phyloP scores from a whole-genome alignment of 192 early-diverging fungal species.

The Funneliformis mosseae region DNA sequence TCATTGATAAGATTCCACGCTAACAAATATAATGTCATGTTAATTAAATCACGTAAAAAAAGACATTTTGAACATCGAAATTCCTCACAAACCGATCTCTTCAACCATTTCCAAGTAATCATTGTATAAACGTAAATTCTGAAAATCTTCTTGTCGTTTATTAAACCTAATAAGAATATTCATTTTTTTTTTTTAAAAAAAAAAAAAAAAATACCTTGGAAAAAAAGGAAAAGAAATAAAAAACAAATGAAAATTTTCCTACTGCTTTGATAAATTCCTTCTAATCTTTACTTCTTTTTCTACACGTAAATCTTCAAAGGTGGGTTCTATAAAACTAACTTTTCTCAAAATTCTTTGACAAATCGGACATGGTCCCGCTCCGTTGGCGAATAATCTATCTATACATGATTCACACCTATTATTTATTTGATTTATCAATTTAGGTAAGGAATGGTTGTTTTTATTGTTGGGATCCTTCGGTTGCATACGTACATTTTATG shows the following conservation, averaged over 20 bases:
- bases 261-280: constrained; percentile 71
- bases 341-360: constrained; percentile 82
- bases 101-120: constrained; percentile 93
- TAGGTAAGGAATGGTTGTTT: neutral
- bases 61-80: neutral
- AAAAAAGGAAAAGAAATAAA: too few relatives aligned
- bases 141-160: constrained; percentile 90
- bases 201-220: neutral
- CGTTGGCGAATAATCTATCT: constrained; percentile 77
- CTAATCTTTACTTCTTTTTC: constrained; percentile 93
- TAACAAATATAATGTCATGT: constrained; percentile 26
- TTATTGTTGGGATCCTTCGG: neutral
- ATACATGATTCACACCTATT: constrained; percentile 90
- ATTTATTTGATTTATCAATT: too few relatives aligned
- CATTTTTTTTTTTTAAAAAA: neutral
- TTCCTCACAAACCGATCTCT: constrained; percentile 64
- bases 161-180: neutral
- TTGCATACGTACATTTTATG: constrained; percentile 80
- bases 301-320: constrained; percentile 92
- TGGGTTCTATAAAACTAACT: constrained; percentile 81
- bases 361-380: constrained; percentile 83
- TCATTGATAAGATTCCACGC: constrained; percentile 81
- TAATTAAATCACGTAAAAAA: neutral
- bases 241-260: constrained; percentile 26
- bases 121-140: constrained; percentile 73